Base-by-base conservation (phyloP, 2,329 filamentous ascomycete genomes). In the Mollisia scopiformis region DNA sequence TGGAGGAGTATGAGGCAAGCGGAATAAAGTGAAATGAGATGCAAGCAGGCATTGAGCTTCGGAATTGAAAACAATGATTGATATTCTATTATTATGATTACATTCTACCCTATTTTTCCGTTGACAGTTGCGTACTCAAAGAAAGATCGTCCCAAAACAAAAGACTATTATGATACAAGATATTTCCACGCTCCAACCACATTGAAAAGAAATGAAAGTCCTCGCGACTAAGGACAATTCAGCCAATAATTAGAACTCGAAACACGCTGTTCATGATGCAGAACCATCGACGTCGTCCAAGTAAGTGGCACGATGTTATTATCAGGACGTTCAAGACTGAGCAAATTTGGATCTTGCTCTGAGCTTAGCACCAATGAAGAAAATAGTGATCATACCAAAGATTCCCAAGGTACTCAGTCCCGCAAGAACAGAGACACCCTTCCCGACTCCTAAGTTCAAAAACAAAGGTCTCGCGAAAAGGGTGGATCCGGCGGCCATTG, bases 391-490 rank as follows among this genome's bases (percentile, higher is more conserved):
- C 57, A 89, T 83, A 14, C 85, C 85, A 8, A 81, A 61, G 60
- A 84, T 80, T 21, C 81, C 79, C 37, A 82, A 77, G 21, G 79
- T 76, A 55, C 77, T 81, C 41, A 84, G 69, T 2, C 81, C 83
- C 2, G 78, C 5, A 2, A 89, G 76, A 46, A 89, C 68, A 56
- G 78, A 83, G 1, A 81, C 78, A 2, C 85, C 87, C 33, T 74
- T 76, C 10, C 78, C 84, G 21, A 88, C 80, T 14, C 85, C 85
- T 3, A 88, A 68, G 66, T 84, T 84, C 16, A 73, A 72, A 59
- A 82, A 88, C 58, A 89, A 76, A 3, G 86, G 85, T 41, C 80
- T 78, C 0, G 82, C 80, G 65, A 87, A 87, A n/a, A 88, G 75
- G 47, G 88, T 80, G 16, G 0, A 80, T 84, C 52, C 82, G 83